Percentiles rank a stretch among this genome's conserved stretches.
phyloP scores from a whole-genome alignment of 2,329 filamentous ascomycete genomes.

The Davidsoniella eucalypti region DNA sequence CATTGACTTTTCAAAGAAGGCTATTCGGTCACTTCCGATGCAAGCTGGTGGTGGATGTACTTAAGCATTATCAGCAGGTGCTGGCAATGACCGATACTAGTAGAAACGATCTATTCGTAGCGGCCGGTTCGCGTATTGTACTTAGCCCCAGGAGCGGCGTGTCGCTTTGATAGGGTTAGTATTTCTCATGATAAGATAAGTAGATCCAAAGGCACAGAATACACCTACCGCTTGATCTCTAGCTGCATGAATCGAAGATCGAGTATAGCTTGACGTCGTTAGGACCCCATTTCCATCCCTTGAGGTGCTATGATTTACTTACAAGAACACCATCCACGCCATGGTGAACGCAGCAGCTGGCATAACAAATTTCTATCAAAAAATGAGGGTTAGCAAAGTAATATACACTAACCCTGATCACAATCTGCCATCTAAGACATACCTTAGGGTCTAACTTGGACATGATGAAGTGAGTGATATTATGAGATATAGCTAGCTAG shows the following conservation, averaged over 20 bases:
- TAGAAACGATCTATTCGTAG: neutral
- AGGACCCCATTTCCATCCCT: neutral
- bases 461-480: constrained; percentile 7
- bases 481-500: neutral
- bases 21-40: too few relatives aligned
- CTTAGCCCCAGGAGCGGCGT: neutral
- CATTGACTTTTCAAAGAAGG: too few relatives aligned
- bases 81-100: too few relatives aligned
- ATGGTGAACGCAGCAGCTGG: constrained; percentile 37
- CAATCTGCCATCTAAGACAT: neutral
- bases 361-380: constrained; percentile 22
- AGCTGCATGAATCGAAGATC: constrained; percentile 25
- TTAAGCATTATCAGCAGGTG: too few relatives aligned
- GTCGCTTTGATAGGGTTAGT: neutral
- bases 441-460: constrained; percentile 13
- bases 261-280: constrained; percentile 21
- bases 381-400: neutral
- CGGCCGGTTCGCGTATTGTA: constrained; percentile 7
- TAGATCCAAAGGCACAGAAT: neutral
- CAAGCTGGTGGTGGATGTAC: too few relatives aligned
- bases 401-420: neutral
- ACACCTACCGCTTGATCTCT: constrained; percentile 20
- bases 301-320: constrained; percentile 13
- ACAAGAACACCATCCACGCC: constrained; percentile 34
- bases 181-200: constrained; percentile 7